Evolutionary conservation across 1,284 basidiomycete species (phyloP).

Genomic region (Fomitopsis betulina): DNA sequence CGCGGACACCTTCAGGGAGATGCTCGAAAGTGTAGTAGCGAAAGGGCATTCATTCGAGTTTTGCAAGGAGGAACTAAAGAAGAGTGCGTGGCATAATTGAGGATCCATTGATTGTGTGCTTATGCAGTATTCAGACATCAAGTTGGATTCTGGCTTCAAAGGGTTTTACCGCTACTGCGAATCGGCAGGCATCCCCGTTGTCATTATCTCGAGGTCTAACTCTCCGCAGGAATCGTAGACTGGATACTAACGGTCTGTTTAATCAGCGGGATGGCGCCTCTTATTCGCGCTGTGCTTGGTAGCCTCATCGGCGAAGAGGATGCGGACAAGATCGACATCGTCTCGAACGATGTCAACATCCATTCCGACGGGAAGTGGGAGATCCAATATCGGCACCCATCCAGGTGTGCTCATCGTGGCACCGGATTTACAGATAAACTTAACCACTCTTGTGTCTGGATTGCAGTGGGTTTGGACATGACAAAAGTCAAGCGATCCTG

Average conservation of each 20-base stretch:
- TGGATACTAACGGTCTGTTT: not conserved
- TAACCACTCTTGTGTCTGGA: not conserved
- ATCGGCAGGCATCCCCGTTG: conserved; percentile 72
- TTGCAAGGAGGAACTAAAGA: conserved; percentile 64
- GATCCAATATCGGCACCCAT: conserved; percentile 85
- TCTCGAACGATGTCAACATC: conserved; percentile 81
- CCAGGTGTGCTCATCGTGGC: conserved; percentile 46
- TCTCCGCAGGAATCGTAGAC: not conserved
- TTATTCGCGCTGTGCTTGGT: conserved; percentile 83
- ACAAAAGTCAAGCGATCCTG: conserved; percentile 88
- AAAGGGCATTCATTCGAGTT: conserved; percentile 75
- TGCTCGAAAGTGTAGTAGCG: conserved; percentile 69
- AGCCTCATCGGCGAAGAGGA: conserved; percentile 73
- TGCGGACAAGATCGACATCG: conserved; percentile 78
- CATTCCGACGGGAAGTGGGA: conserved; percentile 73
- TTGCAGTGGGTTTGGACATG: conserved; percentile 79
- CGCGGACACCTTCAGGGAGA: conserved; percentile 76
- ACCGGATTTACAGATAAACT: not conserved
- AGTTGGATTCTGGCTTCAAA: conserved; percentile 84
- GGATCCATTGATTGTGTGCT: not conserved
- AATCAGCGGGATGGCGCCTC: conserved; percentile 85
- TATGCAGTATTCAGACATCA: conserved; percentile 53
- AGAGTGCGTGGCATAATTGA: conserved; percentile 29
- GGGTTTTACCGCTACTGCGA: conserved; percentile 83
- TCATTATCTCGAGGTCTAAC: conserved; percentile 83